Evolutionary conservation across 2,329 filamentous ascomycete species (phyloP), one percentile per base, ranked within the genome.

Genomic region (Colletotrichum liaoningense): DNA sequence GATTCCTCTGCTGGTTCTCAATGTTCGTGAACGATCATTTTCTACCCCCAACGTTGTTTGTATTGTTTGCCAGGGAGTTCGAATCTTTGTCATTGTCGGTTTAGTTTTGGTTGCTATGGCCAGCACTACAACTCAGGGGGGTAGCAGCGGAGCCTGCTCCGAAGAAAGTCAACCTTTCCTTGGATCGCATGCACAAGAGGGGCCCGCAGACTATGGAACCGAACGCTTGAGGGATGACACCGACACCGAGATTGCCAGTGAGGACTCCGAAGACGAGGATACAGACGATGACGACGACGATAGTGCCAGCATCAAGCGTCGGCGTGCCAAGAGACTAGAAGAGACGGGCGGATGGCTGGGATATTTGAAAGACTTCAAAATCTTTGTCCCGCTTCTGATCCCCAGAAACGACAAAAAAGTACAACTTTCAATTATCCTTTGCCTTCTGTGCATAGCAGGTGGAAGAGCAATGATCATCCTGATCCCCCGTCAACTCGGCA

Each of bases 401-500:
- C 81, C 82, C 0, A 76, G 74, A 8, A 78, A 78, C 6, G 78
- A 83, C 11, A 75, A 74, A 8, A 79, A 79, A 68, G 78, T 83
- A 1, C 81, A 83, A 30, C 38, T 77, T 1, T 79, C 76, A 11
- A 69, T 83, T 24, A 3, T 78, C 1, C 6, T 81, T 5, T 79
- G 76, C 9, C 33, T 81, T 0, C 0, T 80, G 0, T 77, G 75
- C 24, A 69, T 83, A 7, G 57, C 75, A 0, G 75, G 69, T 9
- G 74, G 75, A 1, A 76, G 81, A 52, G 77, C 74, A 1, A 67
- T 82, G 24, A 80, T 79, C n/a, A 72, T 83, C 6, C 7, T 82
- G 22, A 74, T 82, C 0, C 81, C 81, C 0, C 75, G 74, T 1
- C 81, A 83, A 35, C 73, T 83, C 3, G 81, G 81, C 0, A 73